A percentile compares a stretch with the other conserved stretches of the same genome.
Conservation (phyloP, 2,329 filamentous ascomycete genomes). For the Botryotinia narcissicola region DNA sequence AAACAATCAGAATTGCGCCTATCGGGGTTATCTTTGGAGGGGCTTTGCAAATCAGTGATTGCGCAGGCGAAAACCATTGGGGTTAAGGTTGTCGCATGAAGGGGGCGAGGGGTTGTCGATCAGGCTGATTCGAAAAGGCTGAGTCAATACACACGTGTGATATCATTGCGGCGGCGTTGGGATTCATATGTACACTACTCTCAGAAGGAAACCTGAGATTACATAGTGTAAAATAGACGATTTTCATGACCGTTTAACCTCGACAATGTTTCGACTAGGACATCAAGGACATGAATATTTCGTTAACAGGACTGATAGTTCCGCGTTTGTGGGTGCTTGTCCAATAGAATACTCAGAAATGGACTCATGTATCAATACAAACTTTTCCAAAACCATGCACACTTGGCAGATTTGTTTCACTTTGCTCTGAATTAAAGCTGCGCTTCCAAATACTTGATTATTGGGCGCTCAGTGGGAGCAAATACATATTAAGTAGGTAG, state of each 20-base stretch:
- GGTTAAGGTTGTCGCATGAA: slow-evolving; percentile 63
- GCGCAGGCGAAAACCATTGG: slow-evolving; percentile 74
- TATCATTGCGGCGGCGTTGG: slow-evolving; percentile 36
- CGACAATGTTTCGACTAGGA: slow-evolving; percentile 8
- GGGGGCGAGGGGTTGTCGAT: slow-evolving; percentile 1
- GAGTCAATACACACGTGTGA: slow-evolving; percentile 9
- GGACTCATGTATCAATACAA: slow-evolving; percentile 8
- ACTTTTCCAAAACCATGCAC: background rate
- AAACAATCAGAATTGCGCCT: slow-evolving; percentile 78
- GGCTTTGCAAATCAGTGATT: slow-evolving; percentile 71
- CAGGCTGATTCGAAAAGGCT: background rate
- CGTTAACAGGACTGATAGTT: background rate
- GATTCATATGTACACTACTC: slow-evolving; percentile 9
- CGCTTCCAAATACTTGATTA: background rate
- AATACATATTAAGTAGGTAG: background rate
- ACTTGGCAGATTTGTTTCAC: slow-evolving; percentile 2
- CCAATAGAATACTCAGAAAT: background rate
- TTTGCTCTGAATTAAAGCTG: background rate
- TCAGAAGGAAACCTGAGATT: background rate
- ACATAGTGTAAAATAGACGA: slow-evolving; percentile 3
- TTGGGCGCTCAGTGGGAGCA: background rate
- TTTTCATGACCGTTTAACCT: background rate
- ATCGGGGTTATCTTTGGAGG: slow-evolving; percentile 68
- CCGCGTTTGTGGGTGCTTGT: background rate
- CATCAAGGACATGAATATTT: background rate